Base-by-base conservation (phyloP, 1,284 basidiomycete genomes). In the Puccinia novopanici region DNA sequence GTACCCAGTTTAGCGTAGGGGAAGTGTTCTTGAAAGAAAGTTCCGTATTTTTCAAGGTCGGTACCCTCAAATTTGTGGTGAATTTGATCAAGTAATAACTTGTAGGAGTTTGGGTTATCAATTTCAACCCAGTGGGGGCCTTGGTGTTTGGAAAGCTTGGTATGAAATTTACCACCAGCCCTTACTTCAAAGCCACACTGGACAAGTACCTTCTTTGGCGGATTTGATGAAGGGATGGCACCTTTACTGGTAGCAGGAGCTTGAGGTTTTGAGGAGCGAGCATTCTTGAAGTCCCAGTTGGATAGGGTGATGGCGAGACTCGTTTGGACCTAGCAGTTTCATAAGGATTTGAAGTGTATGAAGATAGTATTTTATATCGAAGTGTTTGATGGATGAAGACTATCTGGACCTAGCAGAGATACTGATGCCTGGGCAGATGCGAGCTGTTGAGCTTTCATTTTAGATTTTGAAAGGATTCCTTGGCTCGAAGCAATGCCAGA, bases 121-220 rank as follows among this genome's bases (percentile, higher is more conserved):
- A 15, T 61, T 37, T 61, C 34, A 37, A 61, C 37, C 30, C 30
- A 37, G 6, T 37, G 27, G 3, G 59, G 59, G 6, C 9, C 2
- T 61, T 37, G 59, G 30, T 6, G 59, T 13, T 37, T 30, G 6
- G 17, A 61, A 37, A 61, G 59, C 59, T 37, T 61, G 5, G 30
- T 3, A 9, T 34, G 59, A 19, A 61, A 61, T 61, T 34, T 34
- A 61, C 59, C 59, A 2, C 59, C 59, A 61, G 17, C 34, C 13
- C 59, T 34, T 61, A 61, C n/a, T 30, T 37, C 30, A 61, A 61
- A 61, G 34, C 59, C 59, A 37, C 59, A 61, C 34, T 61, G 59
- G n/a, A 61, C 30, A 8, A 37, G 1, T 9, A 61, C 30, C 30
- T 37, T 34, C 9, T 61, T 5, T 2, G 27, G 59, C 5, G 59